Conservation (phyloP, 441 rosid species). For the Corymbia citriodora region DNA sequence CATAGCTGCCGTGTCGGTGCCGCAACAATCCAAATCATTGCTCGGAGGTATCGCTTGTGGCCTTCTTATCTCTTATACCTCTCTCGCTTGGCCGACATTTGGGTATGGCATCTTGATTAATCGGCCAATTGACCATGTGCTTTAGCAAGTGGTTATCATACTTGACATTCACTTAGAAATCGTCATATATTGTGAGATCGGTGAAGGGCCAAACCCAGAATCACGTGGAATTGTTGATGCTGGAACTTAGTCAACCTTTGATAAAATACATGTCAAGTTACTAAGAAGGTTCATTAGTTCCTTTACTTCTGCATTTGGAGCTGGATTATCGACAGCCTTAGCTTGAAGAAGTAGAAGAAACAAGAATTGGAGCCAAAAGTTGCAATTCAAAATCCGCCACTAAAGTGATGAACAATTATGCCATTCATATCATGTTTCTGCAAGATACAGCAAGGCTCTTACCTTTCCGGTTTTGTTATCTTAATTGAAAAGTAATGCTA, state of each 20-base stretch:
- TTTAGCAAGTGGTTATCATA: background rate
- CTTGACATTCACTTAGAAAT: background rate
- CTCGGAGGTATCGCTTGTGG: background rate
- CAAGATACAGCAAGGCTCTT: background rate
- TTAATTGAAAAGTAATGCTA: background rate
- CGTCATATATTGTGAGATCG: background rate
- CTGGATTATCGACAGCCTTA: background rate
- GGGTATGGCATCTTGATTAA: background rate
- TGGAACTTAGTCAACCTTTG: background rate
- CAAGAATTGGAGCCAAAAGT: background rate
- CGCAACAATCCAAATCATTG: background rate
- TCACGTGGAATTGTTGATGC: background rate
- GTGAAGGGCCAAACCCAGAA: background rate
- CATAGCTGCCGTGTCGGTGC: background rate
- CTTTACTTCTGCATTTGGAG: background rate
- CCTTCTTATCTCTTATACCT: too few species aligned
- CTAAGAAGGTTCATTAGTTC: background rate
- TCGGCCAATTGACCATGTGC: background rate
- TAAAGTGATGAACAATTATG: background rate
- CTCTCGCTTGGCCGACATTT: background rate
- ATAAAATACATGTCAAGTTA: background rate
- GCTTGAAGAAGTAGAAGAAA: background rate
- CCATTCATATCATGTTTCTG: background rate
- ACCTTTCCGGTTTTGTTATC: background rate
- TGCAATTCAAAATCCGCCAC: background rate